Evolutionary conservation across 352 stramenopile species (phyloP), one percentile per base, ranked within the genome.

Genomic region (Globisporangium paroecandrum): DNA sequence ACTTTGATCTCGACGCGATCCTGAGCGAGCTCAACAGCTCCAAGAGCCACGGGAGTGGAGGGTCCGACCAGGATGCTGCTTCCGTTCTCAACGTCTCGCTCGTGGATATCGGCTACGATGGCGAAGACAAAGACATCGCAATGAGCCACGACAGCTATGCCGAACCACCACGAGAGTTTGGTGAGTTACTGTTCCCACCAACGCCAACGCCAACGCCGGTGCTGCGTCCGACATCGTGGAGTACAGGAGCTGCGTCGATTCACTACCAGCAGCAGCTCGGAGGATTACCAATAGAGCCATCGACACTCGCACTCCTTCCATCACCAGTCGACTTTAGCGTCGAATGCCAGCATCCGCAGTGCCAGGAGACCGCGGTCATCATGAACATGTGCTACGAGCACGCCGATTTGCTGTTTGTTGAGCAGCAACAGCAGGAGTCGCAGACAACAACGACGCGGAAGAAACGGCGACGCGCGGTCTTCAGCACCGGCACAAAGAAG

Each of bases 361-460:
- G 62, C 25, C 7, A 38, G 20, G 36, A 32, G 22, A 20, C 10
- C 8, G 62, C 62, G 25, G 9, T 54, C 20, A 25, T 59, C 25
- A n/a, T 61, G 53, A 41, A 53, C 25, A 38, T 59, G 62, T 62
- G 62, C 38, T 49, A 46, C 53, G 51, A 38, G 34, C 62, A 67
- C 51, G 36, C 51, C 20, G 51, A 54, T 20, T 1, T n/a, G 22
- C 51, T 62, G n/a, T 53, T 41, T 55, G 32, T 10, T 46, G 38
- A 46, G 18, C 12, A 57, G 29, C 29, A 53, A 20, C 10, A 25
- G 24, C 13, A 38, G 18, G 43, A 51, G 41, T 12, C 13, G 4
- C 56, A 64, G 49, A 43, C 41, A 27, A 64, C 24, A 27, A 64
- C n/a, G 24, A 47, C 8, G 67, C 75, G 54, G 62, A 83, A 18